These are phyloP conservation scores for Bondarzewia mesenterica DNA, from an alignment of 1,284 basidiomycete genomes.

Conservation along the genomic window DNA sequence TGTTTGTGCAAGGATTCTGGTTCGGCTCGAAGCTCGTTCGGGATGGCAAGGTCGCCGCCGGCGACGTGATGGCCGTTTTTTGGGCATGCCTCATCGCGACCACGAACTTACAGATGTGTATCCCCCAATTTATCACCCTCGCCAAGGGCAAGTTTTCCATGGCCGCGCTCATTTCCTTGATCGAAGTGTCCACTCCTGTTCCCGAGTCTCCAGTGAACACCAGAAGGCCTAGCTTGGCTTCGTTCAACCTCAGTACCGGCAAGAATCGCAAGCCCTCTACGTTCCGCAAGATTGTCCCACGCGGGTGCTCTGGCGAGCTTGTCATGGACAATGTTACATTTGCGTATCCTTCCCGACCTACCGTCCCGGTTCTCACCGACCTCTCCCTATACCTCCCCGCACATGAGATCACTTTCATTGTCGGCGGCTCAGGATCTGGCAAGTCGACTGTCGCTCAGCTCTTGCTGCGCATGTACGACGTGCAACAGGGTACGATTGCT, in stretches of 20 bases:
- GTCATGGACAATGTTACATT: slow-evolving; percentile 73
- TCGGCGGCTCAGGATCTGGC: slow-evolving; percentile 86
- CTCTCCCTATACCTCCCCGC: slow-evolving; percentile 76
- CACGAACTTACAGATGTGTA: slow-evolving; percentile 77
- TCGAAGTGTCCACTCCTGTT: slow-evolving; percentile 30
- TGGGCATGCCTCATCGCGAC: slow-evolving; percentile 93
- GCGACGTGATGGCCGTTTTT: slow-evolving; percentile 90
- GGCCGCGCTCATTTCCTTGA: slow-evolving; percentile 60
- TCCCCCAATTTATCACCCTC: slow-evolving; percentile 73
- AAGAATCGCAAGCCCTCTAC: slow-evolving; percentile 20
- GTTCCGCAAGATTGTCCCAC: slow-evolving; percentile 54
- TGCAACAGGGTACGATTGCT: slow-evolving; percentile 53
- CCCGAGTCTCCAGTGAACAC: slow-evolving; percentile 1
- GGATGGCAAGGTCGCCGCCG: slow-evolving; percentile 58
- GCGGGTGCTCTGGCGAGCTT: slow-evolving; percentile 68
- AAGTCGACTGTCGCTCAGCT: slow-evolving; percentile 90
- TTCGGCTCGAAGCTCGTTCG: slow-evolving; percentile 85
- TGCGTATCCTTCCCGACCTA: slow-evolving; percentile 79
- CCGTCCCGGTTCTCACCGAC: slow-evolving; percentile 49
- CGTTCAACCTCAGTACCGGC: slow-evolving; percentile 17
- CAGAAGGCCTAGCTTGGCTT: slow-evolving; percentile 14
- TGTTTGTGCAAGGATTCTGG: slow-evolving; percentile 98
- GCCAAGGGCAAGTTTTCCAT: slow-evolving; percentile 86
- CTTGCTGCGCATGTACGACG: slow-evolving; percentile 73
- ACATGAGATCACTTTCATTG: slow-evolving; percentile 85